Base-by-base conservation (phyloP, 805 yeast species). In the Spathaspora sp. region DNA sequence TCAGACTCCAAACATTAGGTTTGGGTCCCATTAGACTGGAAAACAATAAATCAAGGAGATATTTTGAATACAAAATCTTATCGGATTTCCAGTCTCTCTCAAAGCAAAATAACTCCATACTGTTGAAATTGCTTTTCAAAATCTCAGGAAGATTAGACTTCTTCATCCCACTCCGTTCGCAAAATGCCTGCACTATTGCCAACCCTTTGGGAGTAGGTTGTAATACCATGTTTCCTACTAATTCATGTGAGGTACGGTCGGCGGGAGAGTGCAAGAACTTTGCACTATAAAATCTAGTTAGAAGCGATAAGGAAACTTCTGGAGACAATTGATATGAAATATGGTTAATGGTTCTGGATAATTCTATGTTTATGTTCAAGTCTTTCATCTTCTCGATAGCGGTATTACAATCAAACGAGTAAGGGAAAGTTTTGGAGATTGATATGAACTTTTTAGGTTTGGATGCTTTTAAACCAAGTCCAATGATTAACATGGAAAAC, bases 151-250 rank as follows among this genome's bases (percentile, higher is more conserved):
- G 59, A 0, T 57, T 51, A 1, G 59, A 53, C 14, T 66, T 65
- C 44, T 68, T 73, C 46, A 83, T 64, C 0, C 91, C 96, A 46
- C 77, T 65, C 42, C 72, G 78, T 48, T 74, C 70, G 54, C 86
- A 82, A 63, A 85, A 89, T 16, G 75, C 70, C 47, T 81, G 82
- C 1, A 92, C 66, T 0, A 89, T 61, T 0, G 90, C 84, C 7
- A 90, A 82, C 1, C 97, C 98, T 61, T 93, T 93, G 0, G 97
- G 91, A 0, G 97, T 89, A 3, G 97, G 96, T 62, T 93, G 97
- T 28, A 89, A 62, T 2, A 72, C 53, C 0, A 74, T 69, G 3
- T 67, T 70, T 0, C 60, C 67, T 48, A 77, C 77, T 5, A 84
- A 75, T 42, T 63, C 68, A 12, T 63, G 56, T 43, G 87, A 63